These are phyloP conservation scores for Agarophyton chilense DNA, from an alignment of 23 red algal genomes.

Conservation along the genomic window DNA sequence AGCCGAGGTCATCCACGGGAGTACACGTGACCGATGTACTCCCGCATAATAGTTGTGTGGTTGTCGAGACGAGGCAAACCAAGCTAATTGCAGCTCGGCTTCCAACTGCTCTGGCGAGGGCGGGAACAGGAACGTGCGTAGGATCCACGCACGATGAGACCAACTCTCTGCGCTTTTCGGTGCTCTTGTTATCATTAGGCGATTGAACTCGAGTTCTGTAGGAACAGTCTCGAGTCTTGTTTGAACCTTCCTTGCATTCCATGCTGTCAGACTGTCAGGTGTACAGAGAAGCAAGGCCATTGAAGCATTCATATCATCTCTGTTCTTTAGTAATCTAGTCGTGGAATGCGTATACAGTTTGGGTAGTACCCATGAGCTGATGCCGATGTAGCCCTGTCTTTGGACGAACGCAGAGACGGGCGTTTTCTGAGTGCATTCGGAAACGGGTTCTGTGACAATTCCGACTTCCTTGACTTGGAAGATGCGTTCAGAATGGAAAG, in stretches of 20 bases:
- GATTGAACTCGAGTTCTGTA: slow-evolving; percentile 49
- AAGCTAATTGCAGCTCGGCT: slow-evolving; percentile 37
- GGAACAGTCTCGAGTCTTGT: background rate
- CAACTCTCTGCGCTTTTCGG: slow-evolving; percentile 62
- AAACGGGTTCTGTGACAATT: background rate
- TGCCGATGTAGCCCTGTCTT: slow-evolving; percentile 1
- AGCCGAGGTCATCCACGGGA: background rate
- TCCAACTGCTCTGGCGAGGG: background rate
- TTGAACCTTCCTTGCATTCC: slow-evolving; percentile 42
- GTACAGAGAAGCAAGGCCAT: slow-evolving; percentile 20
- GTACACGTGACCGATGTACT: slow-evolving; percentile 27
- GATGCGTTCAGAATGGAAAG: background rate
- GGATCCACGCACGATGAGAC: slow-evolving; percentile 55
- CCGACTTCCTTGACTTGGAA: slow-evolving; percentile 7
- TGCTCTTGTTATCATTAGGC: slow-evolving; percentile 29
- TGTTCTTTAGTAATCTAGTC: slow-evolving; percentile 9
- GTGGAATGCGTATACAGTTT: slow-evolving; percentile 22
- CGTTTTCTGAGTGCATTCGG: background rate
- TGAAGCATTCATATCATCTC: slow-evolving; percentile 28
- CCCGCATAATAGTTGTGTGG: slow-evolving; percentile 59
- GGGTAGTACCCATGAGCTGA: slow-evolving; percentile 44
- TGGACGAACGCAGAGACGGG: background rate
- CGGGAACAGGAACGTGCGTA: background rate
- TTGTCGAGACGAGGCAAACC: slow-evolving; percentile 37
- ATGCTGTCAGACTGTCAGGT: slow-evolving; percentile 57